phyloP scores from a whole-genome alignment of 1,139 yeast genomes.

The Hansenula anomala region DNA sequence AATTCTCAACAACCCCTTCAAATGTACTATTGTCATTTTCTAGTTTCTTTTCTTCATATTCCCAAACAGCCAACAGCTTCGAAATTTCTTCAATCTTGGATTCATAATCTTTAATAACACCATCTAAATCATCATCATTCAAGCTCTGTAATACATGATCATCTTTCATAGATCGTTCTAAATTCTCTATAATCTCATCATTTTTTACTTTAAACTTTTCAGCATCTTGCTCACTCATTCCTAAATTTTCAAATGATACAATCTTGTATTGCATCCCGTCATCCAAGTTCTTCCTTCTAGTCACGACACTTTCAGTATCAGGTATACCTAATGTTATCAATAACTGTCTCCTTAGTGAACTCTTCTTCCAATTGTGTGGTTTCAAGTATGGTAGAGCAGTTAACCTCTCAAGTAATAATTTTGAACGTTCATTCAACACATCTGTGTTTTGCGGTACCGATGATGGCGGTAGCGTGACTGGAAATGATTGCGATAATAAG shows the following conservation, averaged over 20 bases:
- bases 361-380: conserved; percentile 55
- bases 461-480: conserved; percentile 5
- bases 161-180: conserved; percentile 16
- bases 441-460: conserved; percentile 7
- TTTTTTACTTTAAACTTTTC: conserved; percentile 32
- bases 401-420: conserved; percentile 28
- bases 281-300: conserved; percentile 3
- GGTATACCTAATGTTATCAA: conserved; percentile 57
- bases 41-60: conserved; percentile 35
- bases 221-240: conserved; percentile 10
- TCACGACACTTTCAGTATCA: conserved; percentile 29
- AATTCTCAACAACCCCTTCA: conserved; percentile 66
- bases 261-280: conserved; percentile 12
- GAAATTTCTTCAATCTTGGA: conserved; percentile 23
- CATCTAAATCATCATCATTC: conserved; percentile 22
- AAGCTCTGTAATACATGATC: conserved; percentile 11
- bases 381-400: conserved; percentile 38
- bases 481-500: conserved; percentile 10
- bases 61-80: conserved; percentile 45
- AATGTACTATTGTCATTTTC: conserved; percentile 56
- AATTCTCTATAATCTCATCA: conserved; percentile 23
- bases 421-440: conserved; percentile 18
- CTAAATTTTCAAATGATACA: conserved; percentile 8
- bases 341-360: conserved; percentile 51
- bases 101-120: conserved; percentile 17